phyloP scores from a whole-genome alignment of 2,329 filamentous ascomycete genomes.

The Pseudocercospora vitis region DNA sequence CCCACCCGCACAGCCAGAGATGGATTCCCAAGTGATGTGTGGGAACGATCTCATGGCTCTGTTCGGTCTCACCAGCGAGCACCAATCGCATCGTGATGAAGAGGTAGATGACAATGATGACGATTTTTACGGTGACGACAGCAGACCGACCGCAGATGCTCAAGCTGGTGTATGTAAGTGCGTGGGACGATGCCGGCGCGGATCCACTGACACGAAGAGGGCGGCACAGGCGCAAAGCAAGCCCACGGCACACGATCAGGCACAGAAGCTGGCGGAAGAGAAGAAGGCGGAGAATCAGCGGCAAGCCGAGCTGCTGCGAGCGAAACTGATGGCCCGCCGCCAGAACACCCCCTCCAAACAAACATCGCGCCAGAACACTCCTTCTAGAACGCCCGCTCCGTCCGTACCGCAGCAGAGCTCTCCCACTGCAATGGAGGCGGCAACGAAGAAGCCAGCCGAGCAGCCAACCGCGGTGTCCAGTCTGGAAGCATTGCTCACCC shows the following conservation, averaged over 20 bases:
- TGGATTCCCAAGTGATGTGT: constrained; percentile 22
- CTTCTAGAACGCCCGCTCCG: constrained; percentile 5
- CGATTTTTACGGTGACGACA: constrained; percentile 28
- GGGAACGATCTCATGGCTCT: constrained; percentile 28
- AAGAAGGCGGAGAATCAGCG: constrained; percentile 31
- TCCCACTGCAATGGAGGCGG: not conserved
- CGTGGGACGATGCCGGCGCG: too few relatives aligned
- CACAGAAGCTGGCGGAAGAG: constrained; percentile 9
- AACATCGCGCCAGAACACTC: constrained; percentile 9
- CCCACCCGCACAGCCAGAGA: not conserved
- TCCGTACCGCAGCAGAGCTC: not conserved
- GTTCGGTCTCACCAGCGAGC: constrained; percentile 15
- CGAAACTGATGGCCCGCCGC: constrained; percentile 31
- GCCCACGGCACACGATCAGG: not conserved
- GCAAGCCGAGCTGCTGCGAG: constrained; percentile 37
- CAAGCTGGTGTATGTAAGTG: constrained; percentile 25
- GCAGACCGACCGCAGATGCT: constrained; percentile 14
- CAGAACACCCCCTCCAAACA: constrained; percentile 26
- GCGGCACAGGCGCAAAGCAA: constrained; percentile 15
- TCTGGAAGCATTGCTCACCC: constrained; percentile 28
- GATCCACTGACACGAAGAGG: constrained; percentile 23
- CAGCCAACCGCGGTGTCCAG: constrained; percentile 1
- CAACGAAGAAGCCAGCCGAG: not conserved
- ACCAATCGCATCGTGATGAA: constrained; percentile 14
- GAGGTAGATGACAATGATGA: constrained; percentile 27